Evolutionary conservation across 495 filamentous ascomycete genomes (phyloP).

Genomic region (Tetracladium setigerum): DNA sequence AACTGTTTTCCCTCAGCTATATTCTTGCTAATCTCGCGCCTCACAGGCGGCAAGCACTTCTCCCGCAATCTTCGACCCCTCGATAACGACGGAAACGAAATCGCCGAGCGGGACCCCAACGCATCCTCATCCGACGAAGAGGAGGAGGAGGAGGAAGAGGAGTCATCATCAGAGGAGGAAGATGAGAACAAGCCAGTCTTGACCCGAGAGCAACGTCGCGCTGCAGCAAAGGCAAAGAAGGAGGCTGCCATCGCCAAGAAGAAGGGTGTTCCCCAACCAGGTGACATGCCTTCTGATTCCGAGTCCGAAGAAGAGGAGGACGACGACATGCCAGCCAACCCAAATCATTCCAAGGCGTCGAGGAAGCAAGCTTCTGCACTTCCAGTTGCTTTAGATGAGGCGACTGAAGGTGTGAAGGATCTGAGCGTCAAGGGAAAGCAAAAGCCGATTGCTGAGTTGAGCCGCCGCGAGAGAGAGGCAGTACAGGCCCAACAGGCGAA

Average conservation of each 20-base stretch:
- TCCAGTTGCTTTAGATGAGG: slow-evolving; percentile 32
- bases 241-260: slow-evolving; percentile 73
- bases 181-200: slow-evolving; percentile 39
- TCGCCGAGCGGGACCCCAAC: slow-evolving; percentile 56
- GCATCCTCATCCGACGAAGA: slow-evolving; percentile 39
- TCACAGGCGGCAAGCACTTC: slow-evolving; percentile 84
- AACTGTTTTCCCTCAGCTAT: not conserved
- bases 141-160: slow-evolving; percentile 37
- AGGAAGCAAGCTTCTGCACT: slow-evolving; percentile 41
- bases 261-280: slow-evolving; percentile 59
- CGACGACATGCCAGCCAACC: slow-evolving; percentile 71
- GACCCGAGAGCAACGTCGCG: slow-evolving; percentile 82
- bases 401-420: slow-evolving; percentile 39
- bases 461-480: slow-evolving; percentile 81
- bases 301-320: slow-evolving; percentile 57
- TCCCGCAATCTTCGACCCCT: slow-evolving; percentile 80
- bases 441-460: slow-evolving; percentile 47
- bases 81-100: slow-evolving; percentile 73
- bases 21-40: slow-evolving; percentile 1
- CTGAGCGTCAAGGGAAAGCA: slow-evolving; percentile 28
- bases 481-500: slow-evolving; percentile 80
- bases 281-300: slow-evolving; percentile 71
- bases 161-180: slow-evolving; percentile 41
- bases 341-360: slow-evolving; percentile 73
- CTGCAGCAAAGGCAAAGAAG: slow-evolving; percentile 86